Conservation (phyloP, 306 rosid species). For the Carpinus fangiana region DNA sequence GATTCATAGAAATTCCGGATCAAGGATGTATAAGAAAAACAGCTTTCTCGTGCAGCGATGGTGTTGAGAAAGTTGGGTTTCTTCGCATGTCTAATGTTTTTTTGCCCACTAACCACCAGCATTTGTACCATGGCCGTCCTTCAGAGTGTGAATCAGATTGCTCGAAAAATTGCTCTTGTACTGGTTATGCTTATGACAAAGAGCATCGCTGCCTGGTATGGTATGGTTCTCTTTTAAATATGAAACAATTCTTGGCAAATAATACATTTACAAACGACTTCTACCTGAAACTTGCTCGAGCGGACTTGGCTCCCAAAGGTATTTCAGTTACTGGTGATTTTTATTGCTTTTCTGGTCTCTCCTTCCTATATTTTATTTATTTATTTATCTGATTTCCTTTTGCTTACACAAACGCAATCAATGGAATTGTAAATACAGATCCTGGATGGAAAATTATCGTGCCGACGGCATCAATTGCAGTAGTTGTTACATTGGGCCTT, state of each 20-base stretch:
- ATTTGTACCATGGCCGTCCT: not conserved
- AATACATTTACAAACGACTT: not conserved
- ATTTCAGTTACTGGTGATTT: not conserved
- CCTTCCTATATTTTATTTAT: too few relatives aligned
- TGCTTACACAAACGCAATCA: too few relatives aligned
- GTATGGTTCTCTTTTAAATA: not conserved
- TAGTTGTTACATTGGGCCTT: not conserved
- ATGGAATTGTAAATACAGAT: too few relatives aligned
- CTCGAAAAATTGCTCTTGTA: constrained; percentile 6
- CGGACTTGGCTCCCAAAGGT: not conserved
- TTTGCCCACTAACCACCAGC: not conserved
- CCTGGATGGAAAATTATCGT: not conserved
- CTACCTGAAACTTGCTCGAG: constrained; percentile 17
- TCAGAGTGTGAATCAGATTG: not conserved
- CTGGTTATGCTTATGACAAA: constrained; percentile 8
- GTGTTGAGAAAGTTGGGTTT: not conserved
- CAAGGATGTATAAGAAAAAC: not conserved
- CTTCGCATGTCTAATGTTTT: fast-evolving
- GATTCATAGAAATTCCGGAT: not conserved
- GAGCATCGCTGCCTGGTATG: constrained; percentile 1
- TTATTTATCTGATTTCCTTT: too few relatives aligned
- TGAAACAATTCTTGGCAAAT: not conserved
- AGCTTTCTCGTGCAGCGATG: not conserved
- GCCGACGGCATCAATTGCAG: not conserved
- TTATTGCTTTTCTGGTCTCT: too few relatives aligned